Percentiles rank a stretch among this genome's conserved stretches.
These are phyloP conservation scores for Backusella circina DNA, from an alignment of 192 early-diverging fungal species.

Conservation along the genomic window DNA sequence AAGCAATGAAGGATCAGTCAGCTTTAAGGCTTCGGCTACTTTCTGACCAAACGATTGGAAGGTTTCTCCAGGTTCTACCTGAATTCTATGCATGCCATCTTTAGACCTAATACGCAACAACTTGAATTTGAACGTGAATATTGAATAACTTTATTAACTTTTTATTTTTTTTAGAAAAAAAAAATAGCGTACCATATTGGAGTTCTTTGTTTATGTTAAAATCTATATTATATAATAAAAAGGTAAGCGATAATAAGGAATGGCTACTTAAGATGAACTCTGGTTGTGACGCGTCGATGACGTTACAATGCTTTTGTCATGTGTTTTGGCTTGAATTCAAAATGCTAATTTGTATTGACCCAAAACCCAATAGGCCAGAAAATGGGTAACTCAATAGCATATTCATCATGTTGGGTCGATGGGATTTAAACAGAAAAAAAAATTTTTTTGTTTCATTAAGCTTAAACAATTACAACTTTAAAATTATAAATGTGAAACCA, in stretches of 20 bases:
- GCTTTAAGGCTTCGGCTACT: slow-evolving; percentile 36
- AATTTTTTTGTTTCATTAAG: too few relatives aligned
- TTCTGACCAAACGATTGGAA: slow-evolving; percentile 49
- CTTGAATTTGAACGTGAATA: slow-evolving; percentile 22
- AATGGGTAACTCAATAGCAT: too few relatives aligned
- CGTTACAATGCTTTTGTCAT: not conserved
- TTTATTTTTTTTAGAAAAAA: too few relatives aligned
- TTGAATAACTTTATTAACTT: not conserved
- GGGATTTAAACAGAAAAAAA: too few relatives aligned
- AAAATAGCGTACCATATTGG: not conserved
- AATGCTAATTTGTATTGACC: not conserved
- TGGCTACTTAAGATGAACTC: not conserved
- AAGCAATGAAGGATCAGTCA: not conserved
- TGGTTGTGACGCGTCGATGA: not conserved
- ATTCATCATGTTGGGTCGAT: too few relatives aligned
- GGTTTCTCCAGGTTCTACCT: slow-evolving; percentile 52
- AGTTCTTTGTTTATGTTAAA: not conserved
- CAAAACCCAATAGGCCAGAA: not conserved
- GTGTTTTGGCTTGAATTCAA: not conserved
- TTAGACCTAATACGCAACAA: slow-evolving; percentile 68
- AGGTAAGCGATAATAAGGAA: not conserved
- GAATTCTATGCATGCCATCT: slow-evolving; percentile 64
- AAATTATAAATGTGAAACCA: too few relatives aligned
- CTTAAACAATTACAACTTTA: too few relatives aligned
- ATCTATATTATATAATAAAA: not conserved